Evolutionary conservation across 495 filamentous ascomycete genomes (phyloP).

Genomic region (Penicillium alfredii): DNA sequence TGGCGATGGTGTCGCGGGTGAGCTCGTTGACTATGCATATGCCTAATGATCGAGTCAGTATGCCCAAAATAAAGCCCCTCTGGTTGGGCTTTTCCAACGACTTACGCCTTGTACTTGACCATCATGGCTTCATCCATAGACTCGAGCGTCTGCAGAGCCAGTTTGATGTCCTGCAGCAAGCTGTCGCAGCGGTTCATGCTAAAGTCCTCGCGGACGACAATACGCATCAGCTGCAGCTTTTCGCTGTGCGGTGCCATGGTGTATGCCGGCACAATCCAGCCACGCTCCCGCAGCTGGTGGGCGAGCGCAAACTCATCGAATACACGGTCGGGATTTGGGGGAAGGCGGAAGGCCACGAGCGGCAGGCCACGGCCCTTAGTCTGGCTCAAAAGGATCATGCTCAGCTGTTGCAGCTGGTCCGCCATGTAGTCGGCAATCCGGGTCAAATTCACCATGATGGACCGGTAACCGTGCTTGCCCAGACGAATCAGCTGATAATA

Average conservation of each 20-base stretch:
- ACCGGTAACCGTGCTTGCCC: slow-evolving; percentile 78
- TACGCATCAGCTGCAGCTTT: slow-evolving; percentile 74
- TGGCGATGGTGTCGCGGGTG: slow-evolving; percentile 51
- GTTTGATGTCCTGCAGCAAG: slow-evolving; percentile 66
- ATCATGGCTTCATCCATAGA: slow-evolving; percentile 67
- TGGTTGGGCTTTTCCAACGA: too few relatives aligned
- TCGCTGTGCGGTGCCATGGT: slow-evolving; percentile 86
- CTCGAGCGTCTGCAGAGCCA: slow-evolving; percentile 59
- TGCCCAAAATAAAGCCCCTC: too few relatives aligned
- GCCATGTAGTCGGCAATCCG: slow-evolving; percentile 77
- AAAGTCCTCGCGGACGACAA: slow-evolving; percentile 89
- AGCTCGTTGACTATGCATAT: slow-evolving; percentile 51
- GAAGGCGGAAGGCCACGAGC: slow-evolving; percentile 76
- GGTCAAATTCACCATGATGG: slow-evolving; percentile 84
- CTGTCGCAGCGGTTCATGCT: slow-evolving; percentile 66
- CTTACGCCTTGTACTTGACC: slow-evolving; percentile 57
- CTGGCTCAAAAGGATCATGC: slow-evolving; percentile 82
- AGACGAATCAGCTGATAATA: slow-evolving; percentile 94
- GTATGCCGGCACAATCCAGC: slow-evolving; percentile 90
- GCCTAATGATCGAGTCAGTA: slow-evolving; percentile 24
- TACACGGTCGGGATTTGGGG: slow-evolving; percentile 49
- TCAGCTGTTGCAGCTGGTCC: slow-evolving; percentile 58
- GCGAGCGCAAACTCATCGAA: slow-evolving; percentile 82
- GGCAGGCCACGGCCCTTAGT: slow-evolving; percentile 68
- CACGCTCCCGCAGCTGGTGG: slow-evolving; percentile 73